Conservation (phyloP, 2,329 filamentous ascomycete genomes). For the Fusarium solani-melongenae region DNA sequence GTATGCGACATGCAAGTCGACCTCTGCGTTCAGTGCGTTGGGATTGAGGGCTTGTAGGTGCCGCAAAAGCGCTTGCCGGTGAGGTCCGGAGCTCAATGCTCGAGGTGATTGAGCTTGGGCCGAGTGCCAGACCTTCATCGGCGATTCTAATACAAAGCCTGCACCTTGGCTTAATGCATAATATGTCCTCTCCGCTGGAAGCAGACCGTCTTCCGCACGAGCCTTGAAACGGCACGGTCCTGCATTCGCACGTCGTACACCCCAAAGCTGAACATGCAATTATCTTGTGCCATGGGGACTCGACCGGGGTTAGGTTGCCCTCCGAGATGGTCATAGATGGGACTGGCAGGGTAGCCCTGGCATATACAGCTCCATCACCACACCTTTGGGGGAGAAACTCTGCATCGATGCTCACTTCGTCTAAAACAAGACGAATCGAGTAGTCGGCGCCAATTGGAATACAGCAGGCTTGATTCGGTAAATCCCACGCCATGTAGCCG, state of each 20-base stretch:
- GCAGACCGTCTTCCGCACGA: slow-evolving; percentile 20
- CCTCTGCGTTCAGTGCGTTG: neutral
- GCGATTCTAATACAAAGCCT: slow-evolving; percentile 7
- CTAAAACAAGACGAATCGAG: slow-evolving; percentile 1
- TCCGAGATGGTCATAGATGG: slow-evolving; percentile 32
- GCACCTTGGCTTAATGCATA: slow-evolving; percentile 16
- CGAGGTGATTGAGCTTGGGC: neutral
- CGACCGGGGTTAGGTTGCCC: slow-evolving; percentile 26
- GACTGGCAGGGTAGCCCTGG: slow-evolving; percentile 34
- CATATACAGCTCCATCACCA: slow-evolving; percentile 13
- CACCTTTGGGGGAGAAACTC: neutral
- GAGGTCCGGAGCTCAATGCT: neutral
- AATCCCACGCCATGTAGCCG: neutral
- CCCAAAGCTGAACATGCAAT: slow-evolving; percentile 19
- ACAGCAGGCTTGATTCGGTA: neutral
- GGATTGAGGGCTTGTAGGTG: neutral
- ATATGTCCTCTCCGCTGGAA: slow-evolving; percentile 9
- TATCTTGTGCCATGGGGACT: slow-evolving; percentile 19
- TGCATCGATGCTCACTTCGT: slow-evolving; percentile 9
- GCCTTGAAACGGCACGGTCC: slow-evolving; percentile 19
- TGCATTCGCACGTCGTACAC: slow-evolving; percentile 15
- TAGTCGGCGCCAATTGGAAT: neutral
- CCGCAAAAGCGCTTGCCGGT: slow-evolving; percentile 5
- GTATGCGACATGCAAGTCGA: slow-evolving; percentile 4
- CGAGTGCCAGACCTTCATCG: slow-evolving; percentile 3